phyloP scores from a whole-genome alignment of 495 filamentous ascomycete species.

The Aspergillus carlsbadensis region DNA sequence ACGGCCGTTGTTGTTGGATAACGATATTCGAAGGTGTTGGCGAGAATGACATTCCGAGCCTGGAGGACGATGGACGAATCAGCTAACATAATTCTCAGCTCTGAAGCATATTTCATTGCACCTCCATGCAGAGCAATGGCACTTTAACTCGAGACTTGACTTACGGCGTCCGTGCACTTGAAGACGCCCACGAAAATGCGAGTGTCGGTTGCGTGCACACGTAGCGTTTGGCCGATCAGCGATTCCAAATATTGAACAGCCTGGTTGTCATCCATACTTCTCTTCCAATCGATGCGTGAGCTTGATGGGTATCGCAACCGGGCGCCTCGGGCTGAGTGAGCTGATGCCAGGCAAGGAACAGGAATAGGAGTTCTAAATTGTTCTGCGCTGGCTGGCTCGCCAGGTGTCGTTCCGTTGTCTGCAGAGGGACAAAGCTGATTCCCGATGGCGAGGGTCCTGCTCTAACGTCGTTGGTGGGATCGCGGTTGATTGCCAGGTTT shows the following conservation, averaged over 20 bases:
- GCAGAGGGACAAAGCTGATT: background rate
- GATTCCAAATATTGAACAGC: constrained; percentile 45
- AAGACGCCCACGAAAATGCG: constrained; percentile 88
- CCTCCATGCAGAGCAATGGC: constrained; percentile 3
- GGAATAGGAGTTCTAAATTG: constrained; percentile 12
- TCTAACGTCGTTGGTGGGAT: background rate
- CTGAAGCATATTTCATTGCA: constrained; percentile 4
- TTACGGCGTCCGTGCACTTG: constrained; percentile 91
- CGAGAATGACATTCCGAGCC: constrained; percentile 84
- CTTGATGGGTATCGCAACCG: background rate
- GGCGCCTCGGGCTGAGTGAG: constrained; percentile 1
- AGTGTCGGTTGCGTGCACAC: constrained; percentile 77
- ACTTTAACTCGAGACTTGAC: constrained; percentile 16
- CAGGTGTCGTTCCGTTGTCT: background rate
- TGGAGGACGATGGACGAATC: constrained; percentile 32
- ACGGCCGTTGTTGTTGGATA: constrained; percentile 55
- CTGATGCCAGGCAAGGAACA: background rate
- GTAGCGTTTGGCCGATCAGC: constrained; percentile 56
- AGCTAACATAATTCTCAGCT: background rate
- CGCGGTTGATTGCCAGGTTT: constrained; percentile 4
- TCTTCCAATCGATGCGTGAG: constrained; percentile 7
- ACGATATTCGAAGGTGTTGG: constrained; percentile 84
- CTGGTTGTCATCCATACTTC: constrained; percentile 40
- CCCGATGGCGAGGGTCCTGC: background rate
- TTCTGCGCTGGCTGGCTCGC: constrained; percentile 7